Evolutionary conservation across 1,139 yeast genomes (phyloP).

Genomic region (Hemisphaericaspora lyxosophila): DNA sequence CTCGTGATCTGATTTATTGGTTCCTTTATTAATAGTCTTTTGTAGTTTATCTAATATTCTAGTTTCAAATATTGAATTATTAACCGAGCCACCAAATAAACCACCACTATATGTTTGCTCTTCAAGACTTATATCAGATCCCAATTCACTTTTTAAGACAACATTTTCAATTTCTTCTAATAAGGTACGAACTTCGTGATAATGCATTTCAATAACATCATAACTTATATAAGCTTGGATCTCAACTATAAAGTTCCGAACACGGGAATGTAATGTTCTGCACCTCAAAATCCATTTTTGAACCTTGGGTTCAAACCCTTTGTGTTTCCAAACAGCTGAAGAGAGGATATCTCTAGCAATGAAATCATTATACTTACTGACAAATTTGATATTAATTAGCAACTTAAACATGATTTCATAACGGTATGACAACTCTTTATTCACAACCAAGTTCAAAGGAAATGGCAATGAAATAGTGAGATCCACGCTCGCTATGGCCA

Average conservation of each 20-base stretch:
- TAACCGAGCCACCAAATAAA: slow-evolving; percentile 14
- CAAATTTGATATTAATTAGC: slow-evolving; percentile 59
- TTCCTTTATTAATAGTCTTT: not conserved
- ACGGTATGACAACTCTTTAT: slow-evolving; percentile 70
- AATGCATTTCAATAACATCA: slow-evolving; percentile 63
- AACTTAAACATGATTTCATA: slow-evolving; percentile 81
- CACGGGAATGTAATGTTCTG: slow-evolving; percentile 57
- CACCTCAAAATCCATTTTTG: slow-evolving; percentile 60
- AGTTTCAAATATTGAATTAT: slow-evolving; percentile 33
- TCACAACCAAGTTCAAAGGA: slow-evolving; percentile 76
- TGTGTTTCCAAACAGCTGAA: slow-evolving; percentile 65
- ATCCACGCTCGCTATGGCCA: slow-evolving; percentile 46
- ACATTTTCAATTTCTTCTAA: slow-evolving; percentile 20
- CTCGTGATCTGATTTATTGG: slow-evolving; percentile 5
- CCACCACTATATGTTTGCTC: slow-evolving; percentile 7
- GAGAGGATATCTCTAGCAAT: slow-evolving; percentile 76
- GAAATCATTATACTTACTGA: slow-evolving; percentile 57
- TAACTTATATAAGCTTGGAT: slow-evolving; percentile 56
- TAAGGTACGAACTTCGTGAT: slow-evolving; percentile 37
- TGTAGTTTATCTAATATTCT: slow-evolving; percentile 19
- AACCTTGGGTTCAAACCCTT: slow-evolving; percentile 39
- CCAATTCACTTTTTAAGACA: slow-evolving; percentile 10
- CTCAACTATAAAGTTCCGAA: slow-evolving; percentile 60
- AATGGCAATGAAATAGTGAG: slow-evolving; percentile 75
- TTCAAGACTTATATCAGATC: slow-evolving; percentile 6